Evolutionary conservation across 164 flowering plant genomes (phyloP).

Genomic region (Stephania japonica): DNA sequence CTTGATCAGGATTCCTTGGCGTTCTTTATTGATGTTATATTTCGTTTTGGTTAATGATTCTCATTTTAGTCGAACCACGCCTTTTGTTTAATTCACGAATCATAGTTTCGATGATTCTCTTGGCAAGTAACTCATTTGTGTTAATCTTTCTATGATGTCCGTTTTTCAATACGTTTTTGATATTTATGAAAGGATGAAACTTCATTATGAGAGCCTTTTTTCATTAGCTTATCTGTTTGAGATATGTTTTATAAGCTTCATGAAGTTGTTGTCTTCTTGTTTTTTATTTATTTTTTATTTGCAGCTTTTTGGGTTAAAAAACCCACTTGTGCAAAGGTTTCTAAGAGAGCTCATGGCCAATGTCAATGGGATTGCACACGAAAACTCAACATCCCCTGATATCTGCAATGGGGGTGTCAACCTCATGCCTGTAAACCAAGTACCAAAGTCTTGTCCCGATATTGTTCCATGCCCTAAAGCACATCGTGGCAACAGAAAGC

Average conservation of each 20-base stretch:
- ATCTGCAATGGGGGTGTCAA: slow-evolving; percentile 22
- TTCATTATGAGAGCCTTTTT: neutral
- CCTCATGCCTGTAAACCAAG: slow-evolving; percentile 16
- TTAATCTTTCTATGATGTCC: neutral
- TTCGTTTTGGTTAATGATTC: neutral
- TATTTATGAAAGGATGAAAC: neutral
- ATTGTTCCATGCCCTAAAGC: slow-evolving; percentile 24
- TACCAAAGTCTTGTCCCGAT: slow-evolving; percentile 26
- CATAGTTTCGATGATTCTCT: neutral
- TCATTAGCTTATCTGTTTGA: slow-evolving; percentile 1
- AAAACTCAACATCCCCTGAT: slow-evolving; percentile 26
- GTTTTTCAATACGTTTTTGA: neutral
- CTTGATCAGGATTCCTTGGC: neutral
- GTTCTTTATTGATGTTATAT: too few relatives aligned
- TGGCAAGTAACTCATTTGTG: neutral
- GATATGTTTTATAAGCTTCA: too few relatives aligned
- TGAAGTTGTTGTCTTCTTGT: neutral
- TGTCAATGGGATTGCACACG: slow-evolving; percentile 41
- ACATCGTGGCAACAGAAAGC: slow-evolving; percentile 38
- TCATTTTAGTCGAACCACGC: neutral
- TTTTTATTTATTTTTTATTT: slow-evolving; percentile 1
- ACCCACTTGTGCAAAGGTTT: slow-evolving; percentile 72
- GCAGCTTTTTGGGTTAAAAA: slow-evolving; percentile 96
- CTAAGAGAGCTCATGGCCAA: slow-evolving; percentile 74
- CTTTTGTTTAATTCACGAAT: neutral